Evolutionary conservation across 495 filamentous ascomycete genomes (phyloP).

Genomic region (Cudoniella acicularis): DNA sequence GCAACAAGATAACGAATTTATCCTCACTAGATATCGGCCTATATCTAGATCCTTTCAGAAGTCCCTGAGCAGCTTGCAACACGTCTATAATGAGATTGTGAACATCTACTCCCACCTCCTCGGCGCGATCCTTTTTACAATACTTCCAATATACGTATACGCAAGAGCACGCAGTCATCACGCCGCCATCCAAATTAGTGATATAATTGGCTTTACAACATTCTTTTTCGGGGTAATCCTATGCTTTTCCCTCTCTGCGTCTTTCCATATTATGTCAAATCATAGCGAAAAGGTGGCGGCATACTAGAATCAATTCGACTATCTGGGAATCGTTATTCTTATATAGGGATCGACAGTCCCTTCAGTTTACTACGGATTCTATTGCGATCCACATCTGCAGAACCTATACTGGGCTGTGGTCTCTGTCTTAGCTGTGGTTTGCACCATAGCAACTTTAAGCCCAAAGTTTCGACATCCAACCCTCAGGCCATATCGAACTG

Average conservation of each 20-base stretch:
- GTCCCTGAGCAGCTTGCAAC: constrained; percentile 18
- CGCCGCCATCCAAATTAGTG: constrained; percentile 26
- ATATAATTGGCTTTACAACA: constrained; percentile 40
- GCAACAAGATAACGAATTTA: constrained; percentile 25
- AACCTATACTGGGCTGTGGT: constrained; percentile 36
- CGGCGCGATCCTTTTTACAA: constrained; percentile 36
- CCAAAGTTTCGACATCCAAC: constrained; percentile 72
- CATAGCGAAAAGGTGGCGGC: constrained; percentile 38
- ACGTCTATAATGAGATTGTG: constrained; percentile 26
- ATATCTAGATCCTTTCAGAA: constrained; percentile 13
- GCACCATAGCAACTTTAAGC: constrained; percentile 63
- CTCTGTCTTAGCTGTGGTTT: constrained; percentile 52
- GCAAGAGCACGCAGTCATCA: constrained; percentile 26
- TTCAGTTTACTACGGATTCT: constrained; percentile 50
- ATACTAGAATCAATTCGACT: constrained; percentile 44
- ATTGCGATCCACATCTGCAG: constrained; percentile 32
- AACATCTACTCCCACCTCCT: constrained; percentile 43
- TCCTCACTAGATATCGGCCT: constrained; percentile 23
- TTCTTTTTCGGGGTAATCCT: constrained; percentile 47
- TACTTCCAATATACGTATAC: constrained; percentile 37
- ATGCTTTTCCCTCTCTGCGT: constrained; percentile 47
- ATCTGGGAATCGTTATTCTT: constrained; percentile 48
- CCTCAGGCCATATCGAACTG: constrained; percentile 78
- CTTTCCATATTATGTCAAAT: constrained; percentile 46
- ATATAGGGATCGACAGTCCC: constrained; percentile 53